A percentile compares a stretch with the other conserved stretches of the same genome.
Conservation (phyloP, 2,329 filamentous ascomycete genomes). For the Cadophora gregata region DNA sequence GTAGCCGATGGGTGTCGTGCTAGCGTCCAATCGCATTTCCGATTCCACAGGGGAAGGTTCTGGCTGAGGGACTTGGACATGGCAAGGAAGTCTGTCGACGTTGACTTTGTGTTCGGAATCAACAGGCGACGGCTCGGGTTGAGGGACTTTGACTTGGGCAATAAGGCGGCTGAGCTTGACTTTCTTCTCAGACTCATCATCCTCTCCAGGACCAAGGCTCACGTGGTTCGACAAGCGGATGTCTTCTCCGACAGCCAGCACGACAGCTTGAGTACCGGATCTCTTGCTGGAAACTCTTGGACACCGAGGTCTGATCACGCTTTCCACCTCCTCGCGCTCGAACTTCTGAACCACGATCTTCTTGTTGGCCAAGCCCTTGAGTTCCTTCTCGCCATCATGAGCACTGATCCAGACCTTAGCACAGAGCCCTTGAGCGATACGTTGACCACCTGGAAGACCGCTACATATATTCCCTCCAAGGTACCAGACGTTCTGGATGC, state of each 20-base stretch:
- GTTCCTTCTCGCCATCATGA: conserved; percentile 65
- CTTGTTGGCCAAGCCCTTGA: conserved; percentile 56
- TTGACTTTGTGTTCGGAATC: background rate
- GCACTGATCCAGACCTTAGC: conserved; percentile 65
- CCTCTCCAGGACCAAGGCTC: background rate
- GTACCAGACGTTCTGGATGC: conserved; percentile 64
- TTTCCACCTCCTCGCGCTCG: conserved; percentile 52
- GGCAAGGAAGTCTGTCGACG: background rate
- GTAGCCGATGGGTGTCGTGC: background rate
- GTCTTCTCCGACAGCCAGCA: conserved; percentile 41
- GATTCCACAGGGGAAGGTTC: background rate
- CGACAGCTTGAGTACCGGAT: conserved; percentile 49
- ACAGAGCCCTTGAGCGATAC: conserved; percentile 59
- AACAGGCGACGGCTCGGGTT: background rate
- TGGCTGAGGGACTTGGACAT: background rate
- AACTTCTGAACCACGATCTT: conserved; percentile 56
- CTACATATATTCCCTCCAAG: conserved; percentile 63
- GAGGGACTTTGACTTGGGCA: background rate
- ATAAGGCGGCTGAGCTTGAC: background rate
- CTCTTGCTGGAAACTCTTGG: conserved; percentile 33
- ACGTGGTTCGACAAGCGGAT: conserved; percentile 3
- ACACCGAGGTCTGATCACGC: conserved; percentile 41
- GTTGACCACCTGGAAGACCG: conserved; percentile 61
- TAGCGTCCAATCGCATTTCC: background rate
- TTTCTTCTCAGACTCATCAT: conserved; percentile 11